Percentiles rank a stretch among this genome's conserved stretches.
phyloP scores from a whole-genome alignment of 352 stramenopile genomes.

The Globisporangium polare region DNA sequence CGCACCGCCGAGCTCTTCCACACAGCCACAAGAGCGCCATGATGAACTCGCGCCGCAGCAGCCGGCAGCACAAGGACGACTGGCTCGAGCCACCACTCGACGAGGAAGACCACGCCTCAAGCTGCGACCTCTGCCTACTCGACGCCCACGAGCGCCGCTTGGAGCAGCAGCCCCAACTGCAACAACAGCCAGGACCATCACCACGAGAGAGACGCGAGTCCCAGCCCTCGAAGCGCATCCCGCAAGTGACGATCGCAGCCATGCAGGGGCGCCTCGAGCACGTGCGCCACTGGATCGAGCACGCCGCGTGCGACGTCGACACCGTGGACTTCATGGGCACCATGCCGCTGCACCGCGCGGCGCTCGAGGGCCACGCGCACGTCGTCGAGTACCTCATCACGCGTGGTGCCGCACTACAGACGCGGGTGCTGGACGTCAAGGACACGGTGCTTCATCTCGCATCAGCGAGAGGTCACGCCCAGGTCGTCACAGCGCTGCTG shows the following conservation, averaged over 20 bases:
- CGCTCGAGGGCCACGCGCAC: constrained; percentile 19
- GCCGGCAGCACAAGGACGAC: not conserved
- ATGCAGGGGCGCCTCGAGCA: constrained; percentile 20
- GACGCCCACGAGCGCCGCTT: not conserved
- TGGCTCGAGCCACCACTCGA: not conserved
- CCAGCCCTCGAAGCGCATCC: not conserved
- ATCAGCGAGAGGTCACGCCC: constrained; percentile 22
- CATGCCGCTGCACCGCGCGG: constrained; percentile 16
- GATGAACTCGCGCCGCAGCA: constrained; percentile 3
- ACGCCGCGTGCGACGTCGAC: constrained; percentile 15
- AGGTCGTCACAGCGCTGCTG: constrained; percentile 27
- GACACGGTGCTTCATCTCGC: constrained; percentile 41
- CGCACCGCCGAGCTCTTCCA: not conserved
- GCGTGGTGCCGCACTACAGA: constrained; percentile 20
- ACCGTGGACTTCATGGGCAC: constrained; percentile 12
- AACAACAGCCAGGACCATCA: not conserved
- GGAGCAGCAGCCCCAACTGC: not conserved
- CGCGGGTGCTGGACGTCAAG: constrained; percentile 11
- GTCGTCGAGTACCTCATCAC: constrained; percentile 27
- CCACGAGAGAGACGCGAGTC: not conserved
- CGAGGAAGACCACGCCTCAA: not conserved
- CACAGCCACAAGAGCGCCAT: not conserved
- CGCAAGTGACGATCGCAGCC: constrained; percentile 12
- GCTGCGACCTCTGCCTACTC: constrained; percentile 2
- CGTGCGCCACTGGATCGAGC: constrained; percentile 22